These are phyloP conservation scores for Omphalotus guepiniiformis DNA, from an alignment of 768 basidiomycete species.

Conservation along the genomic window DNA sequence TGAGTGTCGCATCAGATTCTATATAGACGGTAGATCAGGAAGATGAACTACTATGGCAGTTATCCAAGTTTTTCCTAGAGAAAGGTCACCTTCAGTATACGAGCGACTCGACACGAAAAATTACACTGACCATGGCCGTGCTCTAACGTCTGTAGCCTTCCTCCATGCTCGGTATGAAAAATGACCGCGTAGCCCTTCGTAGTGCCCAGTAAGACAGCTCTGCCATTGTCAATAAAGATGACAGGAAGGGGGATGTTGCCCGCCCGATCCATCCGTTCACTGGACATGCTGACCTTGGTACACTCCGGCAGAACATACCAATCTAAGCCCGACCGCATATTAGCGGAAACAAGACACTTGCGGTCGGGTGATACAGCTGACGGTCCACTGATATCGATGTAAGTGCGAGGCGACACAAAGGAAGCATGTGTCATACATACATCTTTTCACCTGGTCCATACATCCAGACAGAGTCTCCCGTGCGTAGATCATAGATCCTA, in stretches of 20 bases:
- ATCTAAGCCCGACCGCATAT: background rate
- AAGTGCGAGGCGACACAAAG: too few relatives aligned
- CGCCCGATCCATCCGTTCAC: background rate
- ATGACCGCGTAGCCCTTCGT: background rate
- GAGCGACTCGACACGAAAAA: background rate
- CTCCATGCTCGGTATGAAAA: background rate
- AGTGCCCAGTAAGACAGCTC: background rate
- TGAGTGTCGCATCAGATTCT: too few relatives aligned
- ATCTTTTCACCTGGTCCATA: background rate
- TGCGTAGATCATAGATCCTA: background rate
- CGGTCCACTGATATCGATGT: background rate
- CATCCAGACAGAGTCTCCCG: background rate
- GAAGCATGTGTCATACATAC: background rate
- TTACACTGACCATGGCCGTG: background rate
- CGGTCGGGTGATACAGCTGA: background rate
- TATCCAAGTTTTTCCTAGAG: background rate
- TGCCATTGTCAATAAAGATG: background rate
- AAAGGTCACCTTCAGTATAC: background rate
- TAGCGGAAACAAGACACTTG: background rate
- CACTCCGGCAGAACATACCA: background rate
- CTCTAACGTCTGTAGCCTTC: background rate
- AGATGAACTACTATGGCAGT: background rate
- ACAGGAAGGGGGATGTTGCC: background rate
- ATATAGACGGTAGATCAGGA: too few relatives aligned
- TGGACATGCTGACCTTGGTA: background rate